Base-by-base conservation (phyloP, 2,329 filamentous ascomycete species). In the Aureobasidium sp. region DNA sequence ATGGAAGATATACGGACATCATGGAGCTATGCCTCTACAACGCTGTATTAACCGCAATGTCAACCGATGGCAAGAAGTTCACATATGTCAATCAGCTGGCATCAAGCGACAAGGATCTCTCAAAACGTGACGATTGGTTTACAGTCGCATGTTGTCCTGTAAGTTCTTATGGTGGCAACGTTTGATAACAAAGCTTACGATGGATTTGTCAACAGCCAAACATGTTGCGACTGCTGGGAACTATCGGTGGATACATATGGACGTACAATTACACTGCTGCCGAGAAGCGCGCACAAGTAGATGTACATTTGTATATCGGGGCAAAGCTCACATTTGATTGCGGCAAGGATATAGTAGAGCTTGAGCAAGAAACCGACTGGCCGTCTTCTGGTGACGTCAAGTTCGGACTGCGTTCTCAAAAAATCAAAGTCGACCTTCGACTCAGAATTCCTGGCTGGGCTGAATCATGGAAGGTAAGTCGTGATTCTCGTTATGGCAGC, bases 1-100 rank as follows among this genome's bases (percentile, higher is more conserved):
- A 85, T 67, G 72, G 77, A 1, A 75, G 77, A 32, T 85, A 82
- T 65, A 79, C 76, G 0, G 84, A 87, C 67, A 72, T 86, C 43
- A 81, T 87, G 78, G 84, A 87, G 68, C 70, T 85, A 2, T 82
- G 79, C 63, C 76, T 87, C 0, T 86, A 84, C 70, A 87, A 87
- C 68, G 79, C 79, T 20, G 78, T 86, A 15, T 76, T 86, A 80
- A 1, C 83, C 85, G 78, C 81, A 78, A 29, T 69, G 80, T 57
- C 9, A 5, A 29, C 37, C 2, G 78, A 83, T 65, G 84, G 84
- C 2, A 81, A 76, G 36, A 75, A 75, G 1, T 87, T 87, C 69
- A 84, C 82, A 0, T 87, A 87, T 64, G 80, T 81, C 59, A 87
- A 87, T 65, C 84, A 85, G 63, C 74, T 87, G 0, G 81, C 80